Conservation (phyloP, 305 asterid genomes). For the Euphrasia arctica region DNA sequence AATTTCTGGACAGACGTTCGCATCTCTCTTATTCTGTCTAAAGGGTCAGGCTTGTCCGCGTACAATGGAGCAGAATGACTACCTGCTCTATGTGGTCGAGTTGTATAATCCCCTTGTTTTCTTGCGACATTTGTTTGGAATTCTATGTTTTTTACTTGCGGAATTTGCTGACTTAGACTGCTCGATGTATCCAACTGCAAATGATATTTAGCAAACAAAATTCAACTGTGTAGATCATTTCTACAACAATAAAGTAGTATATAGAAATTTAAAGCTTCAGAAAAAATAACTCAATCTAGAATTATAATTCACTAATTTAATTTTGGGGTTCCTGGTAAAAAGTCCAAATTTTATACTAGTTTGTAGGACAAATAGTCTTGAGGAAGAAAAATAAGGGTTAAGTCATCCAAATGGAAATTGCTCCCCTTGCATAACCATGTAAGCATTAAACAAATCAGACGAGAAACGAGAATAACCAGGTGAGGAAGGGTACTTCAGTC, state of each 20-base stretch:
- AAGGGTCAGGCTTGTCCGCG: slow-evolving; percentile 62
- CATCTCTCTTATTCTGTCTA: slow-evolving; percentile 58
- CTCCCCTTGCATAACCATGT: background rate
- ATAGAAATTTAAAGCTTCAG: background rate
- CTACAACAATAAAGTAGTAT: slow-evolving; percentile 7
- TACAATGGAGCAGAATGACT: slow-evolving; percentile 82
- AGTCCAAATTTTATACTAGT: background rate
- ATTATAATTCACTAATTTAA: too few relatives aligned
- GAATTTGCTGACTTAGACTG: slow-evolving; percentile 38
- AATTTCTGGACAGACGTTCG: slow-evolving; percentile 42
- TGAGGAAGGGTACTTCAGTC: background rate
- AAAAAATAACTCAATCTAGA: slow-evolving; percentile 5
- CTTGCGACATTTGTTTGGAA: slow-evolving; percentile 44
- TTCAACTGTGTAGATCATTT: slow-evolving; percentile 1
- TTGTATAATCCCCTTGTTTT: too few relatives aligned
- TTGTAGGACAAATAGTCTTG: background rate
- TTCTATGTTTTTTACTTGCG: slow-evolving; percentile 36
- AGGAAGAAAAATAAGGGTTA: background rate
- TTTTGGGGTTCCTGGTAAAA: background rate
- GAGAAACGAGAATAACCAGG: too few relatives aligned
- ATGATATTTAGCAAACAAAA: background rate
- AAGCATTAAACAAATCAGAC: background rate
- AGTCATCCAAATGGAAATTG: background rate
- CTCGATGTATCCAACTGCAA: slow-evolving; percentile 42
- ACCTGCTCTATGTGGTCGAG: slow-evolving; percentile 47